Percentiles rank a stretch among this genome's conserved stretches.
Evolutionary conservation across 129 eudicot genomes (phyloP).

Genomic region (Heracleum sosnowskyi): DNA sequence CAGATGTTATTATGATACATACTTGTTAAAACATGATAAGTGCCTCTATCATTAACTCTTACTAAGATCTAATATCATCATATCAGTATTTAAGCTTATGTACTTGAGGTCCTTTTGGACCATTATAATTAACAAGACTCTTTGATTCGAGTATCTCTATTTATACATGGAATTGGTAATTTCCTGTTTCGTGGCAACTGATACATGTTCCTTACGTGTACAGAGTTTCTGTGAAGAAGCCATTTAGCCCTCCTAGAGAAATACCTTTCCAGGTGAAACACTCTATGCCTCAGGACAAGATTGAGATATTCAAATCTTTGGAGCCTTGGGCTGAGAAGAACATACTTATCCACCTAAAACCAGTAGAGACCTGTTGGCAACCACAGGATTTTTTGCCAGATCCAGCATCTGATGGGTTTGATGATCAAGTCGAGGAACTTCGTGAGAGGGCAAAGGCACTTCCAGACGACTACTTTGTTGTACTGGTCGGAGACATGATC

Average conservation of each 20-base stretch:
- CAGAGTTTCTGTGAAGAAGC: not conserved
- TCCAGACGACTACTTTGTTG: constrained; percentile 10
- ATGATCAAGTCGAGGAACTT: not conserved
- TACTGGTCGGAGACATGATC: constrained; percentile 36
- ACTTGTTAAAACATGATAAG: not conserved
- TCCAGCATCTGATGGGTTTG: constrained; percentile 1
- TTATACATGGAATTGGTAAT: not conserved
- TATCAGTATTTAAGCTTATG: not conserved
- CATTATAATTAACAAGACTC: not conserved
- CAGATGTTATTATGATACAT: no score
- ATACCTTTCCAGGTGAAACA: not conserved
- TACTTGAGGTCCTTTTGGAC: no score
- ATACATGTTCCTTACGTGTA: not conserved
- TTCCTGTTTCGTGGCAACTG: not conserved
- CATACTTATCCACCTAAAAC: not conserved
- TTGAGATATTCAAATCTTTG: constrained; percentile 1
- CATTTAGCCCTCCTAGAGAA: constrained; percentile 1
- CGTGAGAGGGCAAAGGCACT: not conserved
- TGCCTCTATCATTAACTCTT: no score
- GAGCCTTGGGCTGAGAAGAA: constrained; percentile 1
- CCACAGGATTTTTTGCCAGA: not conserved
- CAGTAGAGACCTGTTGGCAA: constrained; percentile 1
- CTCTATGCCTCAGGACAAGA: not conserved
- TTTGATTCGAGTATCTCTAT: no score
- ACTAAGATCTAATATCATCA: no score